Base-by-base conservation (phyloP, 305 asterid genomes). In the Fraxinus xanthoxyloides region DNA sequence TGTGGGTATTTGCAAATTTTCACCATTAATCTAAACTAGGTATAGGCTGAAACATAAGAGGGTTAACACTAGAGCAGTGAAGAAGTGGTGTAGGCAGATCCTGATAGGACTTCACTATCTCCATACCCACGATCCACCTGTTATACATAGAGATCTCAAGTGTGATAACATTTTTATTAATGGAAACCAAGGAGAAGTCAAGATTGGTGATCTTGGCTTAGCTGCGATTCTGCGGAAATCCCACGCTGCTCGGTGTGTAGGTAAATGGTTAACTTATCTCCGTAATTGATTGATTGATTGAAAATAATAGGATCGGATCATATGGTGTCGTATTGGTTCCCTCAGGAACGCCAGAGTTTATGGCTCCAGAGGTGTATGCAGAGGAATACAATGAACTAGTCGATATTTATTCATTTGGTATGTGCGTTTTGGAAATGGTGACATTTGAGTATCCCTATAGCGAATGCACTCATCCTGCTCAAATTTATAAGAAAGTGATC, bases 61-160 rank as follows among this genome's bases (percentile, higher is more conserved):
- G 88, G 95, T 93, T 28, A 91, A 92, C 61, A 93, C 89, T 81
- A 89, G 95, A 89, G 98, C 98, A 82, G 91, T 93, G 77, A 93
- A 93, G 80, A 94, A 91, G 63, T 93, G 98, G 98, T 93, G 98
- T 81, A 86, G 95, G 80, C 98, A 93, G 85, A 93, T 93, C 89
- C 85, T 93, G 84, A 88, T 84, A 82, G 98, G 98, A 36, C 93
- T 93, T 83, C 93, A 89, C 51, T 93, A 93, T 86, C 98, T 93
- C 82, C 98, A 93, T 86, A 91, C 92, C 85, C 97, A 87, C 77
- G 95, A 93, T 48, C 98, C 97, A 19, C 98, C 98, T 48, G 94
- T 93, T 77, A 92, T 93, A 46, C 98, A 92, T 86, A 89, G 97
- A 85, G 98, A 93, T 86, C 98, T 93, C 80, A 93, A 93, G 77